These are phyloP conservation scores for Plectosphaerella plurivora DNA, from an alignment of 2,329 filamentous ascomycete species.

Conservation along the genomic window DNA sequence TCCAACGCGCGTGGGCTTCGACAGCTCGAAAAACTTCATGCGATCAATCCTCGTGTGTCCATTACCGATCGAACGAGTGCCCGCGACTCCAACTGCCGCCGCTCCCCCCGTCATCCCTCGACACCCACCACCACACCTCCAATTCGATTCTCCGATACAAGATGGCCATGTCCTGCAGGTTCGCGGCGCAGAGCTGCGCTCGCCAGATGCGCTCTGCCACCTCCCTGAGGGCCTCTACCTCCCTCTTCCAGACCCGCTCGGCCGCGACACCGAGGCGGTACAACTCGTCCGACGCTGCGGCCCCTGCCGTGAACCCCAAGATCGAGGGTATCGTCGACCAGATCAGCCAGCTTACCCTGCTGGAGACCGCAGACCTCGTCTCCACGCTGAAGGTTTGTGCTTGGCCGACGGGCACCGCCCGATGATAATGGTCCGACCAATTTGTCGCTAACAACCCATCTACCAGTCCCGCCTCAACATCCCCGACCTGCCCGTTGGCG, in stretches of 20 bases:
- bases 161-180: conserved; percentile 62
- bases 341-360: conserved; percentile 94
- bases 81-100: neutral
- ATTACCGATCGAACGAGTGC: conserved; percentile 1
- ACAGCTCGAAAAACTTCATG: conserved; percentile 38
- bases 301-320: conserved; percentile 70
- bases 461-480: conserved; percentile 87
- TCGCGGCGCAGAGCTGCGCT: conserved; percentile 60
- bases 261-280: conserved; percentile 63
- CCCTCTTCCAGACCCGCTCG: conserved; percentile 42
- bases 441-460: conserved; percentile 5
- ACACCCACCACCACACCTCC: conserved; percentile 2
- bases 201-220: conserved; percentile 52
- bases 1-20: conserved; percentile 9
- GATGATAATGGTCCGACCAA: neutral
- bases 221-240: conserved; percentile 39
- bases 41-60: conserved; percentile 2
- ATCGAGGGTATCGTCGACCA: conserved; percentile 94
- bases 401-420: neutral
- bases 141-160: conserved; percentile 18
- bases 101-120: neutral
- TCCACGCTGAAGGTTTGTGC: conserved; percentile 79
- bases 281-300: conserved; percentile 75
- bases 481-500: conserved; percentile 92
- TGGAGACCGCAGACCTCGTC: conserved; percentile 96